Evolutionary conservation across 495 filamentous ascomycete species (phyloP).

Genomic region (Xylaria intraflava): DNA sequence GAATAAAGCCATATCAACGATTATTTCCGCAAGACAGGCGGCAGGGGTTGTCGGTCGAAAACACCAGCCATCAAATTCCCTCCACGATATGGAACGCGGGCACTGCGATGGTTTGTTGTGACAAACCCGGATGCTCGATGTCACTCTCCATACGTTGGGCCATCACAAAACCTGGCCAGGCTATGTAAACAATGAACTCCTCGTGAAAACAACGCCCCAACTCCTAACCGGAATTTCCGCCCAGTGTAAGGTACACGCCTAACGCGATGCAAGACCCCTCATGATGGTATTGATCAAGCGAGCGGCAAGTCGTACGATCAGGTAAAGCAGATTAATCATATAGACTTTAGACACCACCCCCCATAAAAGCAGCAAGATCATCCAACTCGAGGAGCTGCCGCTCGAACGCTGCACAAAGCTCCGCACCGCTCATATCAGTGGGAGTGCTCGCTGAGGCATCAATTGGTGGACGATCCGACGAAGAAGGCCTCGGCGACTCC

Average conservation of each 20-base stretch:
- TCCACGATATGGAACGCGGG: neutral
- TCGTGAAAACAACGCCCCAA: neutral
- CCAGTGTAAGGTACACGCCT: conserved; percentile 3
- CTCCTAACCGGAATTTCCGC: neutral
- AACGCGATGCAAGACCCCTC: neutral
- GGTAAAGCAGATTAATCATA: neutral
- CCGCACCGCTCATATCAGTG: conserved; percentile 43
- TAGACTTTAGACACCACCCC: conserved; percentile 39
- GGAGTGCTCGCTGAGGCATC: conserved; percentile 15
- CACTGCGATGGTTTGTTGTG: neutral
- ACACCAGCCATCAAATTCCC: neutral
- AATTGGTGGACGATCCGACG: conserved; percentile 20
- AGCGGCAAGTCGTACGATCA: conserved; percentile 9
- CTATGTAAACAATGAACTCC: neutral
- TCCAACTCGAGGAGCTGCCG: conserved; percentile 45
- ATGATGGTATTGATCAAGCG: neutral
- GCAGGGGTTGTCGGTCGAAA: neutral
- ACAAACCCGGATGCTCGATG: neutral
- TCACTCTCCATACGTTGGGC: neutral
- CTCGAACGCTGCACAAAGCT: conserved; percentile 44
- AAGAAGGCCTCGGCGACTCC: conserved; percentile 34
- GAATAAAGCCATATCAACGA: neutral
- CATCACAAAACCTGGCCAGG: neutral
- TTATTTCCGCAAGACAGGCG: neutral
- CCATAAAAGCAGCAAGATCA: conserved; percentile 48